These are phyloP conservation scores for Ganoderma multipileum DNA, from an alignment of 1,284 basidiomycete species.

Conservation along the genomic window DNA sequence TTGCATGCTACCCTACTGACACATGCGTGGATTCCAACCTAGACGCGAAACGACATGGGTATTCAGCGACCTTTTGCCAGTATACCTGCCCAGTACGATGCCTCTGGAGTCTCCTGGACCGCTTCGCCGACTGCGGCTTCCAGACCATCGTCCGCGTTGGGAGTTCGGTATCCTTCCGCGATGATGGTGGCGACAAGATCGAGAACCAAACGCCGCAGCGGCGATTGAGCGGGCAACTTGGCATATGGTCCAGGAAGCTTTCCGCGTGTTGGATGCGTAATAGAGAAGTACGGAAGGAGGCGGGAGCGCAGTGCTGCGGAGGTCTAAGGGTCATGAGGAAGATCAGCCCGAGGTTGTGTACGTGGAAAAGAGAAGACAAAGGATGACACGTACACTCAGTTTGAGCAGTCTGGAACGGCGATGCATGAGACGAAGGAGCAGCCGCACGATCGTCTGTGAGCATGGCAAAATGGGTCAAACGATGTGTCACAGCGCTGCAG, in stretches of 20 bases:
- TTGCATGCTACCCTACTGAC: not conserved
- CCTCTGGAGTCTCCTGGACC: constrained; percentile 47
- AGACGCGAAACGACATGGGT: not conserved
- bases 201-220: constrained; percentile 52
- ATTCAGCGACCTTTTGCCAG: not conserved
- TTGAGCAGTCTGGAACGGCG: constrained; percentile 54
- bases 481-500: not conserved
- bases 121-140: constrained; percentile 47
- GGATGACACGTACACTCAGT: constrained; percentile 46
- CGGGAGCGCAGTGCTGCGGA: constrained; percentile 56
- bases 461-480: too few relatives aligned
- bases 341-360: not conserved
- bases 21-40: not conserved
- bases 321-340: constrained; percentile 43
- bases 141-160: constrained; percentile 36
- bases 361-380: not conserved
- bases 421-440: constrained; percentile 69
- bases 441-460: constrained; percentile 60
- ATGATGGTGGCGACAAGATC: constrained; percentile 47
- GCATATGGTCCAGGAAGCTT: constrained; percentile 76
- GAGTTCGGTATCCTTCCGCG: constrained; percentile 32
- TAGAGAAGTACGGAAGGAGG: constrained; percentile 79
- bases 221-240: constrained; percentile 54
- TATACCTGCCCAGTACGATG: constrained; percentile 49
- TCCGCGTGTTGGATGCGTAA: constrained; percentile 75